Conservation (phyloP, 345 rosid species). For the Eucalyptus marginata region DNA sequence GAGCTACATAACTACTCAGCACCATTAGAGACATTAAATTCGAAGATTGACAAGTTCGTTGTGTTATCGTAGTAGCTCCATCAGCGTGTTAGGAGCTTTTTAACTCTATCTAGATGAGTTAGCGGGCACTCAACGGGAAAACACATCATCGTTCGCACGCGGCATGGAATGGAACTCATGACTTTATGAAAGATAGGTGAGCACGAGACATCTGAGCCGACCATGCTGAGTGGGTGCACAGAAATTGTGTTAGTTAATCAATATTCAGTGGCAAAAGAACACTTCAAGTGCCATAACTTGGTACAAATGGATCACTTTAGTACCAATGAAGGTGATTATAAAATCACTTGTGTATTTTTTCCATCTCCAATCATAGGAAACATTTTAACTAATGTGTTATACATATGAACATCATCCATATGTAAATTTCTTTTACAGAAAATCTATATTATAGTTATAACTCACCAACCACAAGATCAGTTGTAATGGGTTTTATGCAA, state of each 20-base stretch:
- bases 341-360: neutral
- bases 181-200: neutral
- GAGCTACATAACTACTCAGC: neutral
- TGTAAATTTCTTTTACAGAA: neutral
- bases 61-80: neutral
- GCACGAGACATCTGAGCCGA: rapidly evolving
- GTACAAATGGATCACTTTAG: too few relatives aligned
- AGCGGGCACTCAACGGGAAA: rapidly evolving
- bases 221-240: rapidly evolving
- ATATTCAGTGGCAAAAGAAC: too few relatives aligned
- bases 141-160: rapidly evolving
- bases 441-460: neutral
- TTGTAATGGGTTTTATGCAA: neutral
- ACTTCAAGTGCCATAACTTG: too few relatives aligned
- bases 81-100: neutral
- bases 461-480: neutral
- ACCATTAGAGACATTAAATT: neutral
- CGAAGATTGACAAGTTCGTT: rapidly evolving
- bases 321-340: too few relatives aligned
- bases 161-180: neutral
- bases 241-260: neutral
- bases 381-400: neutral
- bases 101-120: neutral
- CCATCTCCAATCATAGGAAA: neutral
- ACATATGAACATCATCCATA: neutral